phyloP scores from a whole-genome alignment of 768 basidiomycete genomes.

The Dioszegia crocea region DNA sequence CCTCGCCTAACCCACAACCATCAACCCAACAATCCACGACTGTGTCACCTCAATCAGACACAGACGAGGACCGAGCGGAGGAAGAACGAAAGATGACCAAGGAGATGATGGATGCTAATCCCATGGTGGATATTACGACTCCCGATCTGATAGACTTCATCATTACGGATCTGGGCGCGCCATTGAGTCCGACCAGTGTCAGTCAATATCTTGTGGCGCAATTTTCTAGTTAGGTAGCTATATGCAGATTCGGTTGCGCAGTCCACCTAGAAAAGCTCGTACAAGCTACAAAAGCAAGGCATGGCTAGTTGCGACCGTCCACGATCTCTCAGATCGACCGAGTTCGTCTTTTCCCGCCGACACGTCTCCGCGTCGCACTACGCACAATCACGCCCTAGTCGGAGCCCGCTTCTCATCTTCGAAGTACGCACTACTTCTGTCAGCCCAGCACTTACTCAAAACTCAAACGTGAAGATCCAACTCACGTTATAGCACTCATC shows the following conservation, averaged over 20 bases:
- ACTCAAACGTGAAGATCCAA: background rate
- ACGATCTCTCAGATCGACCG: background rate
- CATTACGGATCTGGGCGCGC: constrained; percentile 87
- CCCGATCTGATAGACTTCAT: constrained; percentile 91
- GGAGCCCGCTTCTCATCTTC: constrained; percentile 42
- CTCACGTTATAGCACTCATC: constrained; percentile 44
- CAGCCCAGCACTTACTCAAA: no score
- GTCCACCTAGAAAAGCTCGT: no score
- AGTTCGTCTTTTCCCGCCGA: background rate
- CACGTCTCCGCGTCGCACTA: no score
- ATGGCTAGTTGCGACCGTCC: no score
- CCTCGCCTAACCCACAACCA: constrained; percentile 54
- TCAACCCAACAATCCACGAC: constrained; percentile 53
- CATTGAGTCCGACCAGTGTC: constrained; percentile 65
- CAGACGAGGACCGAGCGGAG: background rate
- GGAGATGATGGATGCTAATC: constrained; percentile 76
- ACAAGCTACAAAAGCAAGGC: no score
- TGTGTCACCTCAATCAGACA: background rate
- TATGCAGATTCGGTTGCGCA: background rate
- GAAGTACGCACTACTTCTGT: constrained; percentile 34
- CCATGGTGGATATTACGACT: constrained; percentile 89
- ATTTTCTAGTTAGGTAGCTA: constrained; percentile 51
- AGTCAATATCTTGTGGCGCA: constrained; percentile 93
- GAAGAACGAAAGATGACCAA: constrained; percentile 60
- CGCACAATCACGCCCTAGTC: no score